Base-by-base conservation (phyloP, 495 filamentous ascomycete genomes). In the Evernia prunastri region DNA sequence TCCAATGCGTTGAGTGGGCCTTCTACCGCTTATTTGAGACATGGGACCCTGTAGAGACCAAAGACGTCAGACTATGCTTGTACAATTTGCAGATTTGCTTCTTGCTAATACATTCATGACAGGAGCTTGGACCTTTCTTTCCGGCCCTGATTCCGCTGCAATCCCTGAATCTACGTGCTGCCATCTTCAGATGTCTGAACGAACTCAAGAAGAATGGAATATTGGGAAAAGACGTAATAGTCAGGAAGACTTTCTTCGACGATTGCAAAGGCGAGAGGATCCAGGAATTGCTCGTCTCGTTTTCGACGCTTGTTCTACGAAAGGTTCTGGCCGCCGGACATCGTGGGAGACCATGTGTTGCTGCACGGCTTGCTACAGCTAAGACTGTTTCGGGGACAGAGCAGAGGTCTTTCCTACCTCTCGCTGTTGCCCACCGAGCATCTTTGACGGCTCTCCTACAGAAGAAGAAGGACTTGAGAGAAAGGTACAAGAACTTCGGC, bases 61-160 rank as follows among this genome's bases (percentile, higher is more conserved):
- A 85, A 68, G 85, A 87, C 79, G 88, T 90, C 76, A 57, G 76
- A 58, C 59, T 31, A 42, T 42, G 39, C 61, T 69, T 40, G 63
- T 45, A 12, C 43, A 18, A 59, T 33, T 39, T 31, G 61, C 15
- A 47, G 67, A 58, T 29, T 61, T 42, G 45, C 39, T 56, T 47
- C 29, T 49, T 54, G 60, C 54, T 61, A n/a, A 66, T 17, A 33
- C 8, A 15, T 27, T 0, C 27, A 33, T 20, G 1, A 13, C 68
- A 93, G 86, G 96, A 94, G 82, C 81, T 96, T 17, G 88, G 86
- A 47, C 89, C 91, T 0, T 95, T 93, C 79, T 96, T 91, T 72
- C 92, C 92, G 43, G 89, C 92, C 11, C 80, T 89, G 67, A 90
- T 93, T 71, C 88, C 90, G 27, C 81, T 96, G 40, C 91, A 94